A percentile compares a stretch with the other conserved stretches of the same genome.
Conservation (phyloP, 73 alveolate genomes). For the Tetrahymena borealis region DNA sequence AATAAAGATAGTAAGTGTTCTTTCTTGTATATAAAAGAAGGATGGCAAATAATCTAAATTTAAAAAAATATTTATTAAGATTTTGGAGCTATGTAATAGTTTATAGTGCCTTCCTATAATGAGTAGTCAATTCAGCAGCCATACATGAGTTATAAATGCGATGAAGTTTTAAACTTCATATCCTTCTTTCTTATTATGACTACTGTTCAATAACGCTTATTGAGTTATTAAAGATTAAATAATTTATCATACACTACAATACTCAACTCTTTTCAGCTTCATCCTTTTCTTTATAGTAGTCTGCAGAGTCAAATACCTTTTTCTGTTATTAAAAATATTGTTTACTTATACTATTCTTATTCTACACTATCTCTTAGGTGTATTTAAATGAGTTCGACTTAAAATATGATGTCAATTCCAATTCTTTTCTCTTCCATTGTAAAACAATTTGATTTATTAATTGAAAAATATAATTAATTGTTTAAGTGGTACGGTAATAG, state of each 20-base stretch:
- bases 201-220: neutral
- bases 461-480: too few species aligned
- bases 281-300: slow-evolving; percentile 1
- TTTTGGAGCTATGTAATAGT: neutral
- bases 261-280: neutral
- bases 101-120: neutral
- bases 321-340: neutral
- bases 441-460: too few species aligned
- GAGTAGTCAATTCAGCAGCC: neutral
- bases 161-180: neutral
- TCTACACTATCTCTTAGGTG: too few species aligned
- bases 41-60: neutral
- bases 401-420: too few species aligned
- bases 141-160: neutral
- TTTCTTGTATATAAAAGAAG: neutral
- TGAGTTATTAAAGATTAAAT: neutral
- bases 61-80: neutral
- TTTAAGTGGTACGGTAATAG: too few species aligned
- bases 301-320: slow-evolving; percentile 1
- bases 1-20: neutral
- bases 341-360: too few species aligned
- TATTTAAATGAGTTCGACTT: too few species aligned
- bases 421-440: too few species aligned
- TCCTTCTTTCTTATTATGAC: neutral
- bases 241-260: neutral